A percentile compares a stretch with the other conserved stretches of the same genome.
phyloP scores from a whole-genome alignment of 306 rosid species.

The Alnus rubra region DNA sequence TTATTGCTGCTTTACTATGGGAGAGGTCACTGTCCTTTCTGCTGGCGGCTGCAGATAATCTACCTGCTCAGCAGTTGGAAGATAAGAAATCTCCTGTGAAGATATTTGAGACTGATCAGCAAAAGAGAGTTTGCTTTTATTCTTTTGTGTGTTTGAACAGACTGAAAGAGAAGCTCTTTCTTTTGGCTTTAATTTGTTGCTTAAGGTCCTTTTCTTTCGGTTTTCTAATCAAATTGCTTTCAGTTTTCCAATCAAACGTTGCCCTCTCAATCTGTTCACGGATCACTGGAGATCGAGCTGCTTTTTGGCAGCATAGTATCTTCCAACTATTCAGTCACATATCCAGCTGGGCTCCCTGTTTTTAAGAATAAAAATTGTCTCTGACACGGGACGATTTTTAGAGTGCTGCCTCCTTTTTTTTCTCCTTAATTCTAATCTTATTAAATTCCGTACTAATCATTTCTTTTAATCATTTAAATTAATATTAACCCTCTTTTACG shows the following conservation, averaged over 20 bases:
- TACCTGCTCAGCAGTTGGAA: slow-evolving; percentile 12
- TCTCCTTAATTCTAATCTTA: no score
- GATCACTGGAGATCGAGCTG: slow-evolving; percentile 4
- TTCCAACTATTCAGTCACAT: neutral
- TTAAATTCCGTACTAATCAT: no score
- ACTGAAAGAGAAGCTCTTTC: slow-evolving; percentile 8
- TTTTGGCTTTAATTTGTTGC: slow-evolving; percentile 13
- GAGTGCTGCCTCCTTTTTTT: no score
- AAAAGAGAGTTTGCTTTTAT: slow-evolving; percentile 21
- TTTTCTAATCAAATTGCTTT: slow-evolving; percentile 12
- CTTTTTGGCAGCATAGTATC: slow-evolving; percentile 18
- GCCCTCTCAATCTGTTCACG: slow-evolving; percentile 14
- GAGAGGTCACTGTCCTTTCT: slow-evolving; percentile 21
- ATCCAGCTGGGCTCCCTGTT: neutral
- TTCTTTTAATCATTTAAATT: no score
- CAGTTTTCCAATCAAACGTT: slow-evolving; percentile 16
- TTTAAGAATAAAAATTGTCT: neutral
- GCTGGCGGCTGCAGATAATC: slow-evolving; percentile 22
- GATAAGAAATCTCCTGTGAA: slow-evolving; percentile 1
- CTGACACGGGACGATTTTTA: neutral
- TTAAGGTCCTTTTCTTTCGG: slow-evolving; percentile 19
- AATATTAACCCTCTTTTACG: neutral
- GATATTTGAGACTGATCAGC: neutral
- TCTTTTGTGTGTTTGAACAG: neutral
- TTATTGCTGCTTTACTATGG: neutral